Base-by-base conservation (phyloP, 805 yeast species). In the Brettanomyces custersianus region DNA sequence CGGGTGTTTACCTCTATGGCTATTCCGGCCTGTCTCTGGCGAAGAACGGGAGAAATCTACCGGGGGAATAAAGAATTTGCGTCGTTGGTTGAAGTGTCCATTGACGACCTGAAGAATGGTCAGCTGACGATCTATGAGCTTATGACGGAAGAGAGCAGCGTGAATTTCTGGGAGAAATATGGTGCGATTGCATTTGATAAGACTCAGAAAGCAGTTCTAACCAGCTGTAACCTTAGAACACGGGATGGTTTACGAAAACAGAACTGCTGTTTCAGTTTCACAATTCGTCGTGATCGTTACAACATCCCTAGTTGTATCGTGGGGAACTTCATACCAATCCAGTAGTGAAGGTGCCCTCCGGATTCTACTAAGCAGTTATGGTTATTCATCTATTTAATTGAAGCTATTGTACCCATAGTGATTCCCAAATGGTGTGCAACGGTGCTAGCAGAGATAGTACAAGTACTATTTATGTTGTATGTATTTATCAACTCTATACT, bases 21-120 rank as follows among this genome's bases (percentile, higher is more conserved):
- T 5, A 86, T 90, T 41, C 97, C 97, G 2, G 96, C 96, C 1
- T 90, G 97, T 60, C 66, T 90, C 20, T 90, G 97, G 96, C 66
- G 97, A 54, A 77, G 97, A 48, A 88, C 97, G 0, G 97, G 97
- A 2, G 97, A 90, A 47, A 90, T 90, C 4, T 90, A 85, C 49
- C 61, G 96, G 41, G 97, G 96, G 1, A 90, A 90, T 57, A 87
- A 88, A 54, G 97, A 90, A 55, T 90, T 90, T 71, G 97, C 96
- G 0, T 81, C 88, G 2, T 59, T 90, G 37, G 96, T 90, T 2
- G 95, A 87, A 16, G 94, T 85, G 18, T 72, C 77, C 20, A 85
- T 90, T 2, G 96, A 88, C 52, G 95, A 87, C 53, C 61, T 90
- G 50, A 77, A 92, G 44, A 95, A 90, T 55, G 97, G 97, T 9